Base-by-base conservation (phyloP, 768 basidiomycete genomes). In the Boletus coccyginus region DNA sequence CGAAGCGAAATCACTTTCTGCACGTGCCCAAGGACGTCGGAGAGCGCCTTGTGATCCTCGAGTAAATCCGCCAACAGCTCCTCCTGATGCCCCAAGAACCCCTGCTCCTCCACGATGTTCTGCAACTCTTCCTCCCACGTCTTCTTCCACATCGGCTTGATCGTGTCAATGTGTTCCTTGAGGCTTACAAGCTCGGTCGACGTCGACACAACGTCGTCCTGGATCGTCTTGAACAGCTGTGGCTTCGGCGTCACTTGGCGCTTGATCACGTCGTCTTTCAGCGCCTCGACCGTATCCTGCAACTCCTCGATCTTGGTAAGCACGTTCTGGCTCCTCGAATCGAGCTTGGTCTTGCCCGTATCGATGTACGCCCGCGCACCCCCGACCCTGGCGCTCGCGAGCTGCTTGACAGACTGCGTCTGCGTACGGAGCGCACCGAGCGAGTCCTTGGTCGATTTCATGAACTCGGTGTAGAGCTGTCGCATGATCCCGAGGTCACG, bases 71-170 rank as follows among this genome's bases (percentile, higher is more conserved):
- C 78, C 55, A 96, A 77, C 70, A 99, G 83, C 70, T 94, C 93
- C 68, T 95, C 92, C 71, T 98, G 95, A 66, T 97, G 91, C 9
- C 83, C 85, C 57, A 98, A 75, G 77, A 97, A 90, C 63, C 94
- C 91, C 69, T 99, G 95, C 71, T 99, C 96, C 70, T 97, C 94
- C 55, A 98, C 90, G 53, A 99, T 94, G 61, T 93, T 92, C 78
- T 93, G 90, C 68, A 99, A 70, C 75, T 99, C 96, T 67, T 92
- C 87, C 66, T 92, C 90, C 96, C 96, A 99, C 19, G 94, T 98
- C 81, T 95, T 94, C 79, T 95, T 92, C 96, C 96, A 99, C 82
- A 92, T 92, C 42, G 96, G 94, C 66, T 90, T 93, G 66, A 95
- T 82, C 12, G 91, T 89, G 63, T 86, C 83, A 62, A 98, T 90